phyloP scores from a whole-genome alignment of 2,329 filamentous ascomycete genomes.

The Epichloe elymi region DNA sequence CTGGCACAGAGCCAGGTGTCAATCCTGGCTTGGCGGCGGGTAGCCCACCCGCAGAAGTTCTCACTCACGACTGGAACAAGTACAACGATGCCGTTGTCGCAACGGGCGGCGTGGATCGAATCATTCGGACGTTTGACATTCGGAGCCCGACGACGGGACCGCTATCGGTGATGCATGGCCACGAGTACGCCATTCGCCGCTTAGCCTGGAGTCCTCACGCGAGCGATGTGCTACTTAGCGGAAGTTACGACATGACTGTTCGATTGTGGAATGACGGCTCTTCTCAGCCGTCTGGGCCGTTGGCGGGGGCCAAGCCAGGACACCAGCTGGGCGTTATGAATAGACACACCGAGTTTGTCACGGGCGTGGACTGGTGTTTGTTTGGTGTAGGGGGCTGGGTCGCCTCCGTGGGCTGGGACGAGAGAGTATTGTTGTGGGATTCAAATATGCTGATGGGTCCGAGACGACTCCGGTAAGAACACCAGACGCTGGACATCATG shows the following conservation, averaged over 20 bases:
- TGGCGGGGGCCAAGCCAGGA: constrained; percentile 36
- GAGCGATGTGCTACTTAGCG: constrained; percentile 74
- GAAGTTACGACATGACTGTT: constrained; percentile 97
- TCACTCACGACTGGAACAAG: constrained; percentile 99
- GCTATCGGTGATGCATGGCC: constrained; percentile 61
- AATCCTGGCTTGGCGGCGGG: constrained; percentile 22
- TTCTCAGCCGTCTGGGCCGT: constrained; percentile 23
- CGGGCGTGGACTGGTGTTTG: constrained; percentile 93
- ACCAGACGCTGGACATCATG: background rate
- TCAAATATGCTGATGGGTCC: constrained; percentile 40
- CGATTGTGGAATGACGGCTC: constrained; percentile 77
- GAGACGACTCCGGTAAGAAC: constrained; percentile 7
- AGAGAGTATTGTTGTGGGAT: constrained; percentile 85
- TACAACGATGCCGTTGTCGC: constrained; percentile 78
- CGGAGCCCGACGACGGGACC: constrained; percentile 62
- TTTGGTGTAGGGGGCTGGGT: constrained; percentile 95
- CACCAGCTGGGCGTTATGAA: constrained; percentile 78
- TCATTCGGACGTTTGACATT: constrained; percentile 84
- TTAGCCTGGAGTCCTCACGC: constrained; percentile 89
- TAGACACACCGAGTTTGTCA: constrained; percentile 87
- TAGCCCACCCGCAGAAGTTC: constrained; percentile 60
- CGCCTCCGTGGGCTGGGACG: constrained; percentile 89
- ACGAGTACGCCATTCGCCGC: constrained; percentile 80
- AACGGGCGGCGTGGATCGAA: constrained; percentile 75
- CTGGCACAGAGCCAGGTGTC: constrained; percentile 33